Evolutionary conservation across 179 eudicot genomes (phyloP), one percentile per base, ranked within the genome.

Genomic region (Gypsophila paniculata): DNA sequence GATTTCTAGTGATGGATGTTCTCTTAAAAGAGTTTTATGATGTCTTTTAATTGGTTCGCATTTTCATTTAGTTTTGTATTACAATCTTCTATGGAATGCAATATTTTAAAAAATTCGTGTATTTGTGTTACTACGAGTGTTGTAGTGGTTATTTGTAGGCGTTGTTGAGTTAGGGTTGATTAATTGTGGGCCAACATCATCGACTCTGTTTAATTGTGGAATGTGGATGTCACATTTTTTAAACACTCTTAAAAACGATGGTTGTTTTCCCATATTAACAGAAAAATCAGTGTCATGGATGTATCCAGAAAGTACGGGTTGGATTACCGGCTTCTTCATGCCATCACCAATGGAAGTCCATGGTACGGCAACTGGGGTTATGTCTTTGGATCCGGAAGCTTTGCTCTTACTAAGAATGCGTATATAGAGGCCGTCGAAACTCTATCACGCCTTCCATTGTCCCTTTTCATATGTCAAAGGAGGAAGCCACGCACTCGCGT

Each of bases 341-440:
- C 96, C 29, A 73, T 87, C 71, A 78, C 77, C 66, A 89, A 83
- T 61, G 98, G 95, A 64, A 85, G 79, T 70, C 88, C 98, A 32
- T 93, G 98, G 98, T 93, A 93, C 80, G 96, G 98, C 61, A 86
- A 90, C 53, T 93, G 98, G 98, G 95, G 96, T 13, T 93, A 89
- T 72, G 87, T 87, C 74, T 93, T 93, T 85, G 96, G 98, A 36
- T 80, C 90, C 60, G 96, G 96, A 73, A 93, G 96, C 80, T 93
- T 83, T 75, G 91, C 79, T 57, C 80, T 90, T 39, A 89, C 96
- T 69, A 82, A 76, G 21, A 86, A 84, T 46, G 79, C 88, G 71
- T 93, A 93, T 66, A 72, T 65, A 36, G 78, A 67, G 53, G 85
- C 94, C 64, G 82, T 87, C 6, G 83, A 82, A 54, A 87, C 65